phyloP scores from a whole-genome alignment of 176 grass and related monocot genomes.

The Musa beccarii region DNA sequence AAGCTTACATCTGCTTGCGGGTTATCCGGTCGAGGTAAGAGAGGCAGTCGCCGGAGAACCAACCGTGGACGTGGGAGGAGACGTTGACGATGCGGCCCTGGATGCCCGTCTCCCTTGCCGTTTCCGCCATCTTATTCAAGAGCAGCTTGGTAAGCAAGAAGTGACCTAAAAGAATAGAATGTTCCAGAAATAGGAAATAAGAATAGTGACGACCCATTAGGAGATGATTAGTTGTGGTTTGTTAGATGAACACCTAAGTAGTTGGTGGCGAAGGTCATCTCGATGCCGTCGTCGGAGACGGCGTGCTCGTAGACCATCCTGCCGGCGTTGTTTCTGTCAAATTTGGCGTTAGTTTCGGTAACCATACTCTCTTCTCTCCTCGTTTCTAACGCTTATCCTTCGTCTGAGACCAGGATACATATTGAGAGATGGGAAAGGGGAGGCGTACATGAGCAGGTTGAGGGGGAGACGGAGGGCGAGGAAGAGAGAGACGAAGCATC shows the following conservation, averaged over 20 bases:
- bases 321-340: slow-evolving; percentile 84
- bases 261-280: slow-evolving; percentile 99
- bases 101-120: slow-evolving; percentile 17
- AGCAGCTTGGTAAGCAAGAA: slow-evolving; percentile 84
- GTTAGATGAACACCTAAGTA: slow-evolving; percentile 45
- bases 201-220: neutral
- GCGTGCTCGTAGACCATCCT: slow-evolving; percentile 86
- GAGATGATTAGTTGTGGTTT: neutral
- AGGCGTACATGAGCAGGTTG: slow-evolving; percentile 64
- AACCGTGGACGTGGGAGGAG: slow-evolving; percentile 80
- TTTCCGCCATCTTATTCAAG: slow-evolving; percentile 17
- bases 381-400: neutral
- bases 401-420: neutral
- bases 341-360: neutral
- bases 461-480: slow-evolving; percentile 64
- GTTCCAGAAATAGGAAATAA: too few relatives aligned
- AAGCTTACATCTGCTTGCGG: slow-evolving; percentile 54
- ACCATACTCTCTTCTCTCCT: neutral
- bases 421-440: neutral
- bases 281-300: slow-evolving; percentile 83
- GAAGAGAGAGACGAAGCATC: slow-evolving; percentile 52
- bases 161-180: slow-evolving; percentile 33
- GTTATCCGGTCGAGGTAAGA: slow-evolving; percentile 69
- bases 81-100: slow-evolving; percentile 15
- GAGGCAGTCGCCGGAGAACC: slow-evolving; percentile 89